Evolutionary conservation across 2,329 filamentous ascomycete genomes (phyloP).

Genomic region (Claviceps sp.): DNA sequence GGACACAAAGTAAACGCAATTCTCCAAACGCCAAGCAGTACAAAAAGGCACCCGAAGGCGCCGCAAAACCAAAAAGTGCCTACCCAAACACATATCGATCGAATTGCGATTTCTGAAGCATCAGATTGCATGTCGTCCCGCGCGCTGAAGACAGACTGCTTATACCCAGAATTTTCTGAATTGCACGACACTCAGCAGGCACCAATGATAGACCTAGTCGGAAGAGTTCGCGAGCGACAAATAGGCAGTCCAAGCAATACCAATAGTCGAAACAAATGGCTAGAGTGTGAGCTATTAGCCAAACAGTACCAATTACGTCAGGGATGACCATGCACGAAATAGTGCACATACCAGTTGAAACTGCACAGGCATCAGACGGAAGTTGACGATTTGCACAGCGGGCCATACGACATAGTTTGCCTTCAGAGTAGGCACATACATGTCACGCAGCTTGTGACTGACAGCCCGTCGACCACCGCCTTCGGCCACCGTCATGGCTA

Average conservation of each 20-base stretch:
- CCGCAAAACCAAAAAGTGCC: not conserved
- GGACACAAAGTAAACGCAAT: not conserved
- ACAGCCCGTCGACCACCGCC: slow-evolving; percentile 75
- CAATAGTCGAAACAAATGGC: slow-evolving; percentile 91
- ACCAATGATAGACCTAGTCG: slow-evolving; percentile 38
- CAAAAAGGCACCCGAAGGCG: not conserved
- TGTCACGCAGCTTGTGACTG: slow-evolving; percentile 73
- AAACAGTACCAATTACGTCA: not conserved
- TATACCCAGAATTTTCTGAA: not conserved
- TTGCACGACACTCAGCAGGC: not conserved
- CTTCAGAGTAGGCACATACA: slow-evolving; percentile 88
- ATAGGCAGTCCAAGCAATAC: slow-evolving; percentile 97
- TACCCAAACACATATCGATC: not conserved
- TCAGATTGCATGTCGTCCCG: not conserved
- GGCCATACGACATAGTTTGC: slow-evolving; percentile 96
- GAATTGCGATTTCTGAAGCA: not conserved
- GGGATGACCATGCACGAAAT: slow-evolving; percentile 10
- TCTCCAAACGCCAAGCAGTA: slow-evolving; percentile 8
- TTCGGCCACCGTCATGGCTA: slow-evolving; percentile 90
- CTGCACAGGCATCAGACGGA: slow-evolving; percentile 85
- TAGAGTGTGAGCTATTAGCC: slow-evolving; percentile 21
- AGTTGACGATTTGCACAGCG: slow-evolving; percentile 91
- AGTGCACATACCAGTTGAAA: slow-evolving; percentile 71
- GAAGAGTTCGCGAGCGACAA: slow-evolving; percentile 82
- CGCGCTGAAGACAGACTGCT: not conserved